Evolutionary conservation across 169 alveolate genomes (phyloP).

Genomic region (Eimeria praecox): DNA sequence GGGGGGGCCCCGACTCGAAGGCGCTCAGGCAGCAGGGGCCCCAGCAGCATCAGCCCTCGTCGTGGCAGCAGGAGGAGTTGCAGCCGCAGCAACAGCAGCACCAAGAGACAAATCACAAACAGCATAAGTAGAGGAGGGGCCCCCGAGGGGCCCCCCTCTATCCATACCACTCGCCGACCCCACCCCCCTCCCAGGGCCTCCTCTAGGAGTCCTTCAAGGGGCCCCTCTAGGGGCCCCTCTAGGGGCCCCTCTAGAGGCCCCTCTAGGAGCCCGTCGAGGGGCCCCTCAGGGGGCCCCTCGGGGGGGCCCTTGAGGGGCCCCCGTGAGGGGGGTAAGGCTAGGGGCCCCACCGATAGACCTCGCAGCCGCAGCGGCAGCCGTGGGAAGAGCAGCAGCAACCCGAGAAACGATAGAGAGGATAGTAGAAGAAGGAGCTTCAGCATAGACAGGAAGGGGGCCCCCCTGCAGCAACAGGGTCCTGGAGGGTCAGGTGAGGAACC

Average conservation of each 20-base stretch:
- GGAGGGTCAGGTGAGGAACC: background rate
- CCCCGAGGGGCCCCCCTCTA: background rate
- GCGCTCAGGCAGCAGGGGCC: background rate
- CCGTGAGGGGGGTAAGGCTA: background rate
- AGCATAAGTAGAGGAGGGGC: background rate
- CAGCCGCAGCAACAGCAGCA: conserved; percentile 1
- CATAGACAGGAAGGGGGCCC: background rate
- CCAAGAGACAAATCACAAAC: background rate
- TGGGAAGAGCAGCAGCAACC: background rate
- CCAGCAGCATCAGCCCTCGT: background rate
- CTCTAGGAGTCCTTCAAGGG: background rate
- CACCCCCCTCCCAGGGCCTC: background rate
- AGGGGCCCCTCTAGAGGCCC: background rate
- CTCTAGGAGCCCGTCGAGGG: background rate
- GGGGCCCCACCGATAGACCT: background rate
- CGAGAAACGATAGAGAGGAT: background rate
- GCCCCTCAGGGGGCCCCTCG: too few relatives aligned
- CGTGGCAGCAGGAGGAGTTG: background rate
- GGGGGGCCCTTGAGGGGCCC: background rate
- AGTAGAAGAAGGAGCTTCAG: background rate
- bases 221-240: too few relatives aligned
- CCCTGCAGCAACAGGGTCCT: conserved; percentile 5
- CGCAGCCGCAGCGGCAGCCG: conserved; percentile 15
- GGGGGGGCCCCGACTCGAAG: background rate
- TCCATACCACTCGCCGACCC: too few relatives aligned